Evolutionary conservation across 139 green algal genomes (phyloP).

Genomic region (Monoraphidium neglectum): DNA sequence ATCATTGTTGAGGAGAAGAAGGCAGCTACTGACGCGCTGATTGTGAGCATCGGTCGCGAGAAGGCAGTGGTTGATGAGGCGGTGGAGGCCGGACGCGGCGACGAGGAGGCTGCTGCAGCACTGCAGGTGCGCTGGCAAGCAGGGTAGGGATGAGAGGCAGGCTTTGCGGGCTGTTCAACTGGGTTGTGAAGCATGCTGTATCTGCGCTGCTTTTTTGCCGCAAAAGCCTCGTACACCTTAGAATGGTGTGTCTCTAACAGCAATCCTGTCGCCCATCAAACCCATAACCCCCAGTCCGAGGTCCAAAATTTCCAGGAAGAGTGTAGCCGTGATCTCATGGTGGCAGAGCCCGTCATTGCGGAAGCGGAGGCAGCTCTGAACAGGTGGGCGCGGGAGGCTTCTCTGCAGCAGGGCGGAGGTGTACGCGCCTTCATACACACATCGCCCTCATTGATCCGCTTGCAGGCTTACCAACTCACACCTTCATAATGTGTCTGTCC

Average conservation of each 20-base stretch:
- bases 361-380: slow-evolving; percentile 89
- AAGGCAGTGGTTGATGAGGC: slow-evolving; percentile 90
- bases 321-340: slow-evolving; percentile 68
- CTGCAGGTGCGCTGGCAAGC: too few relatives aligned
- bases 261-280: neutral
- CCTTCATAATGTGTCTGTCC: too few relatives aligned
- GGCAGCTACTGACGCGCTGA: slow-evolving; percentile 82
- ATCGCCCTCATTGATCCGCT: too few relatives aligned
- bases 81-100: slow-evolving; percentile 70
- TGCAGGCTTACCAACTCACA: too few relatives aligned
- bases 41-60: slow-evolving; percentile 88
- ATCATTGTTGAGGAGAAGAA: slow-evolving; percentile 94
- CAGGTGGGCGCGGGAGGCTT: slow-evolving; percentile 38
- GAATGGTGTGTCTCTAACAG: neutral
- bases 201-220: too few relatives aligned
- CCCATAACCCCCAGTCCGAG: too few relatives aligned
- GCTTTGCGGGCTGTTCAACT: too few relatives aligned
- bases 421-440: too few relatives aligned
- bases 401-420: too few relatives aligned
- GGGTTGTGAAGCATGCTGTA: too few relatives aligned
- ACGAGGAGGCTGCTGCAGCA: slow-evolving; percentile 65
- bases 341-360: slow-evolving; percentile 86
- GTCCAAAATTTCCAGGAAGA: slow-evolving; percentile 88
- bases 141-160: too few relatives aligned
- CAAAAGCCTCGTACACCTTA: too few relatives aligned